Evolutionary conservation across 257 asterid genomes (phyloP).

Genomic region (Echium plantagineum): DNA sequence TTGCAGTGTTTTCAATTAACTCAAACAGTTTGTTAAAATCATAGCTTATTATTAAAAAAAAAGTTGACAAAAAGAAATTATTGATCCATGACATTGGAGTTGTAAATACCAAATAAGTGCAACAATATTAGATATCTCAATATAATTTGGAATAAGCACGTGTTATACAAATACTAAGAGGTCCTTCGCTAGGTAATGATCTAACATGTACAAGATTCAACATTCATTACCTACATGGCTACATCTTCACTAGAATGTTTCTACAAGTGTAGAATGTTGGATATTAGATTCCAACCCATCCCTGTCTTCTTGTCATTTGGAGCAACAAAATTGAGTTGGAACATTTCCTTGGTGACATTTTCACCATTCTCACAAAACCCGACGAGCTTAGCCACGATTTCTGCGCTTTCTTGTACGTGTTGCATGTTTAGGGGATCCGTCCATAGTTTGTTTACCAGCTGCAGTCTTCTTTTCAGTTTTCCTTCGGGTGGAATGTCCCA

Average conservation of each 20-base stretch:
- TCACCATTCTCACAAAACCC: constrained; percentile 83
- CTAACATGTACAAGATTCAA: neutral
- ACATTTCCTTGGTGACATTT: constrained; percentile 69
- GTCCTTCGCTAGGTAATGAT: no score
- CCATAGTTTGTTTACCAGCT: constrained; percentile 76
- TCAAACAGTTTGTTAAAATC: no score
- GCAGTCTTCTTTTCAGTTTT: constrained; percentile 60
- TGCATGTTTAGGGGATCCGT: constrained; percentile 73
- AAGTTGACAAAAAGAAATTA: no score
- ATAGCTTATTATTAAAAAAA: no score
- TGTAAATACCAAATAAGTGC: neutral
- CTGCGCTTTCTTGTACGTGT: constrained; percentile 76
- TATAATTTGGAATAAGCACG: neutral
- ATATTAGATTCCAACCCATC: constrained; percentile 79
- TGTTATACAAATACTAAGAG: neutral
- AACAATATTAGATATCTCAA: neutral
- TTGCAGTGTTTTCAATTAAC: no score
- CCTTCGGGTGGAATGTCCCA: constrained; percentile 83
- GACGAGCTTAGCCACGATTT: constrained; percentile 82
- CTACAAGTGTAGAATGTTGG: constrained; percentile 65
- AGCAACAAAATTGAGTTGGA: constrained; percentile 71
- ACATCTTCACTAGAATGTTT: neutral
- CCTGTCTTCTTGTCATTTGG: constrained; percentile 77
- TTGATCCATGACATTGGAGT: no score
- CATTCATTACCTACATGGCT: neutral